Conservation (phyloP, 306 rosid genomes). For the Cucurbita maxima region DNA sequence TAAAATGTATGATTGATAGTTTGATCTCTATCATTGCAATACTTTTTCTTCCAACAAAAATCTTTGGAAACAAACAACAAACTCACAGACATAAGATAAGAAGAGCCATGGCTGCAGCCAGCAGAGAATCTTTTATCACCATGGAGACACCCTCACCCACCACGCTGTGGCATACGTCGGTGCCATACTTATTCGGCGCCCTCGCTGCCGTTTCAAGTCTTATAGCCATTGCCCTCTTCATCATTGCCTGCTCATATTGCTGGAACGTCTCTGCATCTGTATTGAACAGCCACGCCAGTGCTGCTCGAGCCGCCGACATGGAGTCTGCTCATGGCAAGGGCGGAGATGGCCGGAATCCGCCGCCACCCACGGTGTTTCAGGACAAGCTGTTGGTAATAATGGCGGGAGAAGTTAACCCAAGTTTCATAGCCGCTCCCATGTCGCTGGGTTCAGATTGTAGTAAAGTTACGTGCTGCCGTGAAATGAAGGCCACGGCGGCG, state of each 20-base stretch:
- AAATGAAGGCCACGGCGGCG: constrained; percentile 18
- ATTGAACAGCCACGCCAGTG: constrained; percentile 14
- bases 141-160: constrained; percentile 6
- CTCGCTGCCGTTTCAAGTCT: constrained; percentile 69
- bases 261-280: constrained; percentile 76
- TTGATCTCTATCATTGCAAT: too few species aligned
- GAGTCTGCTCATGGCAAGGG: constrained; percentile 29
- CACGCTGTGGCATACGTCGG: constrained; percentile 87
- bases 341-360: constrained; percentile 21
- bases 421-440: constrained; percentile 67
- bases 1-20: too few species aligned
- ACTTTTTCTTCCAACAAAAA: neutral
- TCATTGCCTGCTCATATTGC: constrained; percentile 58
- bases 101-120: neutral
- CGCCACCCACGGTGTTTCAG: constrained; percentile 22
- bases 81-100: neutral
- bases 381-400: constrained; percentile 76
- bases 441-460: constrained; percentile 30
- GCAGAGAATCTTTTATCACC: neutral
- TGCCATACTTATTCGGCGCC: constrained; percentile 76
- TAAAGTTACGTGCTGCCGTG: constrained; percentile 8
- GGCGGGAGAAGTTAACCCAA: constrained; percentile 82
- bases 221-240: constrained; percentile 70
- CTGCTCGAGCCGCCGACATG: constrained; percentile 20
- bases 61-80: neutral